Evolutionary conservation across 1,284 basidiomycete species (phyloP).

Genomic region (Hymenochaete sp.): DNA sequence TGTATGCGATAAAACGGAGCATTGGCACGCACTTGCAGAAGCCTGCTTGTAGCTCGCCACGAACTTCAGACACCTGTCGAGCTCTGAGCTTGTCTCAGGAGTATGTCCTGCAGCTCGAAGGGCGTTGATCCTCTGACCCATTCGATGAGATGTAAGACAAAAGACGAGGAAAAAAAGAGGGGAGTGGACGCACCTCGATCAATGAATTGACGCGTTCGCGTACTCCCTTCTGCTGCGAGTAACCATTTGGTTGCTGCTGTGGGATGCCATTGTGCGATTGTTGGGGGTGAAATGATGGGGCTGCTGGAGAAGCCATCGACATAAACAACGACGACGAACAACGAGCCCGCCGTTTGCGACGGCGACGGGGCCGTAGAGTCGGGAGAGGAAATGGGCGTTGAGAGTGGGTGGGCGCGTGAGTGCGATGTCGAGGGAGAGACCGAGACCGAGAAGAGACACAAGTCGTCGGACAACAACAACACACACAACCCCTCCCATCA

Average conservation of each 20-base stretch:
- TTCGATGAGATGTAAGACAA: slow-evolving; percentile 1
- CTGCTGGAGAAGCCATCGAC: slow-evolving; percentile 14
- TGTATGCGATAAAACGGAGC: background rate
- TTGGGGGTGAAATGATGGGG: slow-evolving; percentile 11
- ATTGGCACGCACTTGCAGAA: slow-evolving; percentile 4
- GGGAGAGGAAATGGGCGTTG: slow-evolving; percentile 4
- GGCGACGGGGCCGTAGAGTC: background rate
- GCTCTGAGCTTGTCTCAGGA: slow-evolving; percentile 29
- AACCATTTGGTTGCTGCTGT: slow-evolving; percentile 5
- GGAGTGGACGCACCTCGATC: slow-evolving; percentile 4
- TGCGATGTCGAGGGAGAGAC: too few relatives aligned
- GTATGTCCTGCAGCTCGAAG: slow-evolving; percentile 29
- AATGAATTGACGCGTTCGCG: slow-evolving; percentile 10
- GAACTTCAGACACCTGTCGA: slow-evolving; percentile 27
- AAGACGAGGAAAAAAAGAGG: background rate
- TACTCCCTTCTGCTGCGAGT: slow-evolving; percentile 6
- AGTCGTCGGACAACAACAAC: too few relatives aligned
- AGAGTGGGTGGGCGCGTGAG: too few relatives aligned
- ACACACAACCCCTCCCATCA: too few relatives aligned
- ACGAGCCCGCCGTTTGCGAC: background rate
- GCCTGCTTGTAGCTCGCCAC: slow-evolving; percentile 21
- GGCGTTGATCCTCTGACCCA: slow-evolving; percentile 27
- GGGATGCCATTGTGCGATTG: slow-evolving; percentile 9
- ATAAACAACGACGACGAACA: background rate
- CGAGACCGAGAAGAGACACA: too few relatives aligned